Conservation (phyloP, 2,329 filamentous ascomycete genomes). For the Kalmusia sp. region DNA sequence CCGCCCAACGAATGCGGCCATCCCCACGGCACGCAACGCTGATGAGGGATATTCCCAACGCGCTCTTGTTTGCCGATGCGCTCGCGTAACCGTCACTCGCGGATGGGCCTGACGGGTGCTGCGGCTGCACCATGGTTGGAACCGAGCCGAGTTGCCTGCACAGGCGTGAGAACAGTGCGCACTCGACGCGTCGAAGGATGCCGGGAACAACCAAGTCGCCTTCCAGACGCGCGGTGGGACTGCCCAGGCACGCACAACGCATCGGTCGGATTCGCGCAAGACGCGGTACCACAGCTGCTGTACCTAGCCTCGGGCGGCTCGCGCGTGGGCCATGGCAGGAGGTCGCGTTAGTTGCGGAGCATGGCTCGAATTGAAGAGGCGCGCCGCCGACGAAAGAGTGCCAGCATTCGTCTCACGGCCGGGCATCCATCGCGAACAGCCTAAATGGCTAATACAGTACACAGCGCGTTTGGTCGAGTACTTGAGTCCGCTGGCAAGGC, state of each 20-base stretch:
- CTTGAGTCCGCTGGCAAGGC: constrained; percentile 22
- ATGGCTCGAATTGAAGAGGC: background rate
- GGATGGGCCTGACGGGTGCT: constrained; percentile 17
- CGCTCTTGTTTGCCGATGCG: constrained; percentile 10
- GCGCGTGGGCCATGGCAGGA: background rate
- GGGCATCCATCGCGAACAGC: constrained; percentile 25
- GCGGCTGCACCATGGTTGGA: constrained; percentile 30
- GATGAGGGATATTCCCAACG: background rate
- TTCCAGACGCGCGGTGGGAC: background rate
- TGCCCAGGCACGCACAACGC: background rate
- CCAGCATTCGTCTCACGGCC: constrained; percentile 19
- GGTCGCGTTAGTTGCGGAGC: background rate
- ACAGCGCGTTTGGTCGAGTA: constrained; percentile 30
- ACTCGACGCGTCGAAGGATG: background rate
- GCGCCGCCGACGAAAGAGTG: constrained; percentile 1
- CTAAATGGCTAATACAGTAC: constrained; percentile 40
- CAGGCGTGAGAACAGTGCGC: background rate
- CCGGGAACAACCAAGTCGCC: constrained; percentile 8
- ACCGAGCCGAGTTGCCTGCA: constrained; percentile 20
- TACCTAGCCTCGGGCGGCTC: background rate
- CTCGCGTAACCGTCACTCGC: constrained; percentile 32
- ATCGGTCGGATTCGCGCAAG: background rate
- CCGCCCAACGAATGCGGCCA: constrained; percentile 17
- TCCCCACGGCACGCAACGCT: background rate
- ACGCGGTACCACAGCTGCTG: constrained; percentile 1